Evolutionary conservation across 192 early-diverging fungal genomes (phyloP).

Genomic region (Coemansia sp.): DNA sequence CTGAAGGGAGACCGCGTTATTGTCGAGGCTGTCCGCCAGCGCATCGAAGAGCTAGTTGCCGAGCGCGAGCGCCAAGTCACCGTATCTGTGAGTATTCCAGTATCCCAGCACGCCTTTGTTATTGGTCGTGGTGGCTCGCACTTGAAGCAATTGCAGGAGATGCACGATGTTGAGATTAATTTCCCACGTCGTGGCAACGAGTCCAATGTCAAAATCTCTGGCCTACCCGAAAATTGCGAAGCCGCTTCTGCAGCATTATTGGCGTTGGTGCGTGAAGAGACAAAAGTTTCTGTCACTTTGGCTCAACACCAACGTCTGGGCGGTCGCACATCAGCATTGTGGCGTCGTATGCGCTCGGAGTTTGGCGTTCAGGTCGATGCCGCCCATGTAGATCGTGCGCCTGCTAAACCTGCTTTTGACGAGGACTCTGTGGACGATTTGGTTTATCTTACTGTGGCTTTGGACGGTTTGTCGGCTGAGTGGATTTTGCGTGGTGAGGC

Average conservation of each 20-base stretch:
- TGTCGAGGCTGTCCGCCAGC: conserved; percentile 47
- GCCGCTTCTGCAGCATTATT: conserved; percentile 51
- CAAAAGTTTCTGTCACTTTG: conserved; percentile 55
- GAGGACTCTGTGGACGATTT: conserved; percentile 19
- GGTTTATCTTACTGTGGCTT: conserved; percentile 23
- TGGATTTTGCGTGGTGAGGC: conserved; percentile 62
- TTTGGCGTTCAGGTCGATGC: conserved; percentile 63
- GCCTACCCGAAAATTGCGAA: conserved; percentile 60
- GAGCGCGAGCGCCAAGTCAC: conserved; percentile 64
- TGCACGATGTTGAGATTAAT: conserved; percentile 66
- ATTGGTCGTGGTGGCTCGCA: conserved; percentile 77
- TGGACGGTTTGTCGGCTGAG: conserved; percentile 32
- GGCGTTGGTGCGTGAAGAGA: conserved; percentile 58
- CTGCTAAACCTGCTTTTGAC: conserved; percentile 14
- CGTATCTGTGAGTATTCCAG: conserved; percentile 65
- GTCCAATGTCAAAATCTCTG: conserved; percentile 57
- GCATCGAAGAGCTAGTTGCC: conserved; percentile 56
- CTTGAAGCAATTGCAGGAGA: conserved; percentile 70
- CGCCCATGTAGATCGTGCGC: conserved; percentile 38
- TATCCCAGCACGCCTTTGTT: conserved; percentile 71
- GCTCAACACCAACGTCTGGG: conserved; percentile 60
- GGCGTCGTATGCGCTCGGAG: conserved; percentile 63
- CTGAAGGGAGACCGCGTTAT: conserved; percentile 63
- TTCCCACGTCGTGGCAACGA: conserved; percentile 54
- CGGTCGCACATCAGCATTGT: conserved; percentile 54